Base-by-base conservation (phyloP, 2,329 filamentous ascomycete genomes). In the Fusarium brevicatenulatum region DNA sequence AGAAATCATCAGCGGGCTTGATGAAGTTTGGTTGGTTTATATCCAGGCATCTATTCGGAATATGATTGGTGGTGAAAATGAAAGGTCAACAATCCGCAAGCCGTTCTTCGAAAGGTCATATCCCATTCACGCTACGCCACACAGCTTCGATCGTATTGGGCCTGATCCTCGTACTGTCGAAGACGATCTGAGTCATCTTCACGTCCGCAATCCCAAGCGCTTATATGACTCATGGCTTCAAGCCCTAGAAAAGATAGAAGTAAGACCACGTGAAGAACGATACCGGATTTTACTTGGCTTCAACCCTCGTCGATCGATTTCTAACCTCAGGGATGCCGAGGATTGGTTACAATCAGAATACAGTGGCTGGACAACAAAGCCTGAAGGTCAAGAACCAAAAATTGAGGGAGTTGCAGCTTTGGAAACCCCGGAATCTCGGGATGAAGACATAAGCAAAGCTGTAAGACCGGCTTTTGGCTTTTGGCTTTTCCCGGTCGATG, bases 291-390 rank as follows among this genome's bases (percentile, higher is more conserved):
- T 60, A 7, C 15, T 43, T 12, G n/a, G 23, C 4, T 42, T 55
- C 3, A 19, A 15, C 2, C n/a, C 37, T 5, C 5, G 10, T 9
- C 4, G 9, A 6, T 4, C 4, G 0, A 36, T 55, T 7, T 30
- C 34, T 6, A 19, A 34, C 13, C 11, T 13, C 7, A 11, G 4
- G 2, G 47, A 36, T 19, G n/a, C 47, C 3, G 4, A 16, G 2
- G 16, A 30, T 21, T 43, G 57, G 37, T n/a, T 60, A 2, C 5
- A 23, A 3, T 36, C 21, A 15, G 28, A 55, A 16, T 15, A 28
- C 0, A 16, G 8, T 5, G n/a, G 5, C 12, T 28, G 36, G 47
- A 12, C 1, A 21, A 5, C 5, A 16, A 19, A n/a, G 9, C 8
- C 9, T 21, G 18, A 9, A 11, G 21, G 18, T 21, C 7, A 19